Evolutionary conservation across 352 stramenopile species (phyloP).

Genomic region (Aphanomyces cochlioides): DNA sequence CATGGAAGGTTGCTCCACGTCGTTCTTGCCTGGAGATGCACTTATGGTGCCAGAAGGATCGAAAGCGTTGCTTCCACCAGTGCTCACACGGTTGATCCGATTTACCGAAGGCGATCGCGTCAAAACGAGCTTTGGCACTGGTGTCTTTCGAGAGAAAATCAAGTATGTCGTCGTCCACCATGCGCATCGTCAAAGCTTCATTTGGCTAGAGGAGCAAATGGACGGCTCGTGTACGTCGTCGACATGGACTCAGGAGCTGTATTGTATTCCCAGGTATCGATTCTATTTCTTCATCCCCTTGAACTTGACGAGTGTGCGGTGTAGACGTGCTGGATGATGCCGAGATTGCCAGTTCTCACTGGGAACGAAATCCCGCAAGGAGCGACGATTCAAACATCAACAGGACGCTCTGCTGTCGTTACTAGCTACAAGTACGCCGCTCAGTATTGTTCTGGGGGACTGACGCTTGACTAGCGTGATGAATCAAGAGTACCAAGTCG

Average conservation of each 20-base stretch:
- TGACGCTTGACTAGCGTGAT: conserved; percentile 35
- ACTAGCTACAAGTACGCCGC: conserved; percentile 35
- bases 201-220: neutral
- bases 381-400: neutral
- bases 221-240: neutral
- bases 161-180: conserved; percentile 10
- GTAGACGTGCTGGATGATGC: conserved; percentile 31
- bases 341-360: conserved; percentile 14
- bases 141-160: conserved; percentile 38
- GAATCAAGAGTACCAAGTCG: conserved; percentile 42
- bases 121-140: conserved; percentile 59
- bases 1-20: no score
- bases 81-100: conserved; percentile 66
- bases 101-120: conserved; percentile 61
- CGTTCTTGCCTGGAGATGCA: no score
- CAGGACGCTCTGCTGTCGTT: conserved; percentile 11
- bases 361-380: conserved; percentile 28
- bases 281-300: conserved; percentile 14
- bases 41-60: no score
- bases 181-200: conserved; percentile 7
- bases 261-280: conserved; percentile 25
- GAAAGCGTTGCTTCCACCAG: conserved; percentile 41
- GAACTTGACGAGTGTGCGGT: neutral
- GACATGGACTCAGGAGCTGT: neutral
- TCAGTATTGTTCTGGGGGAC: conserved; percentile 34